Evolutionary conservation across 108 stramenopile species (phyloP).

Genomic region (Cyclotella atomus): DNA sequence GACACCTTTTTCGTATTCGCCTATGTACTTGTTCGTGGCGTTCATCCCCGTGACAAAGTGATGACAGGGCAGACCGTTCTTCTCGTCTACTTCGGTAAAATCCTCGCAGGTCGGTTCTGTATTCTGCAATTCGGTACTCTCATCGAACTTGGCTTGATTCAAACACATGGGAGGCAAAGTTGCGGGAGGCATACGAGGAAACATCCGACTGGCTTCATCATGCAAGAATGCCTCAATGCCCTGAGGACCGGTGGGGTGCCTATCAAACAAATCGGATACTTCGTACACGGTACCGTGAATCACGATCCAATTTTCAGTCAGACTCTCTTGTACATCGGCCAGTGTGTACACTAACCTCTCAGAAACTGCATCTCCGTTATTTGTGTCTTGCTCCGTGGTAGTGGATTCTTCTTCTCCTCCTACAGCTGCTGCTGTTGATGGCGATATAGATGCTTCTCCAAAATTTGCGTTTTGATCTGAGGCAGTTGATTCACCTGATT

Average conservation of each 20-base stretch:
- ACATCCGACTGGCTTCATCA: constrained; percentile 56
- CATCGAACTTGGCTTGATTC: constrained; percentile 23
- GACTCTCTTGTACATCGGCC: constrained; percentile 42
- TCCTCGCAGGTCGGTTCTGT: constrained; percentile 28
- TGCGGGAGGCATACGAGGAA: constrained; percentile 45
- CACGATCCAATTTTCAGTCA: constrained; percentile 52
- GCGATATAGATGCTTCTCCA: too few relatives aligned
- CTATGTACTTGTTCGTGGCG: constrained; percentile 22
- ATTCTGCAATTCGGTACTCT: too few relatives aligned
- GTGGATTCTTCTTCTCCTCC: too few relatives aligned
- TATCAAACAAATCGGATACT: constrained; percentile 42
- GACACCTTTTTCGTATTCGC: constrained; percentile 34
- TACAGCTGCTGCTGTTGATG: too few relatives aligned
- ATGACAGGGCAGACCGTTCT: constrained; percentile 41
- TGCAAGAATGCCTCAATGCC: constrained; percentile 53
- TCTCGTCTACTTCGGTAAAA: constrained; percentile 40
- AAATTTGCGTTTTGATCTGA: too few relatives aligned
- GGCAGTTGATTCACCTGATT: too few relatives aligned
- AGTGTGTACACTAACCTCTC: constrained; percentile 27
- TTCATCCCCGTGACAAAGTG: constrained; percentile 28
- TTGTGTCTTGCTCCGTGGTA: too few relatives aligned
- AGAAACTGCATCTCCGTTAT: too few relatives aligned
- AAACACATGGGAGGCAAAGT: constrained; percentile 33
- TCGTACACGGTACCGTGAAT: constrained; percentile 53
- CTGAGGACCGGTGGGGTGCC: constrained; percentile 54